Conservation (phyloP, 495 filamentous ascomycete species). For the Hypoxylon crocopeplum region DNA sequence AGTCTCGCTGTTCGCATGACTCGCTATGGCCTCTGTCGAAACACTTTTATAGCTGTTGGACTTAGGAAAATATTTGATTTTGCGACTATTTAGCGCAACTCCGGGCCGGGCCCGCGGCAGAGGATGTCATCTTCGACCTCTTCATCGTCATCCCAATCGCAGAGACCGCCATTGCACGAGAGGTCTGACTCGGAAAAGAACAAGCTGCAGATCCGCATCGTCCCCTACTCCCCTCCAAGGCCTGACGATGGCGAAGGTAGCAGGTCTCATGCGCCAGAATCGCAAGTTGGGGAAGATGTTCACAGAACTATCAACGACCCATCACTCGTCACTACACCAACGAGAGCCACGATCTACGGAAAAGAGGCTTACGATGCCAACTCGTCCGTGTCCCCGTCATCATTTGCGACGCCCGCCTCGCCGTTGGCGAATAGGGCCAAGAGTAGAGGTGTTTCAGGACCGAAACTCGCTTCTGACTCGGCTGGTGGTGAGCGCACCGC, state of each 20-base stretch:
- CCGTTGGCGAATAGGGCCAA: constrained; percentile 45
- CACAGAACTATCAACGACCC: constrained; percentile 13
- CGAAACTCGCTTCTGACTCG: constrained; percentile 51
- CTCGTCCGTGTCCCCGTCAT: constrained; percentile 42
- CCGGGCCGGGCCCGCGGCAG: constrained; percentile 25
- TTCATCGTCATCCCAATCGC: constrained; percentile 34
- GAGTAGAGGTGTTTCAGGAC: constrained; percentile 55
- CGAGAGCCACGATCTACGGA: constrained; percentile 23
- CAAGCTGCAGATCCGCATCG: constrained; percentile 55
- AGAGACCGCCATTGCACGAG: constrained; percentile 58
- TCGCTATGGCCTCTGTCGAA: constrained; percentile 35
- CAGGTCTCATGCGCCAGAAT: constrained; percentile 20
- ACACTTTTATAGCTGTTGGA: constrained; percentile 25
- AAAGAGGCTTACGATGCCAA: constrained; percentile 44
- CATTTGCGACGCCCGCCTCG: constrained; percentile 38
- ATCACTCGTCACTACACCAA: constrained; percentile 22
- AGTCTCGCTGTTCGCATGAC: constrained; percentile 13
- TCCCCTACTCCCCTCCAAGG: constrained; percentile 60
- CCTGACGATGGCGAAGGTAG: constrained; percentile 41
- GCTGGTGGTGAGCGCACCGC: constrained; percentile 44
- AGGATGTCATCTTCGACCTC: constrained; percentile 43
- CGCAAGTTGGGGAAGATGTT: constrained; percentile 15
- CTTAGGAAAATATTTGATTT: constrained; percentile 19
- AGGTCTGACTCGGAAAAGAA: constrained; percentile 63
- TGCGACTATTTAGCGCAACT: constrained; percentile 12